A percentile compares a stretch with the other conserved stretches of the same genome.
Evolutionary conservation across 1,284 basidiomycete species (phyloP).

Genomic region (Mycena citricolor): DNA sequence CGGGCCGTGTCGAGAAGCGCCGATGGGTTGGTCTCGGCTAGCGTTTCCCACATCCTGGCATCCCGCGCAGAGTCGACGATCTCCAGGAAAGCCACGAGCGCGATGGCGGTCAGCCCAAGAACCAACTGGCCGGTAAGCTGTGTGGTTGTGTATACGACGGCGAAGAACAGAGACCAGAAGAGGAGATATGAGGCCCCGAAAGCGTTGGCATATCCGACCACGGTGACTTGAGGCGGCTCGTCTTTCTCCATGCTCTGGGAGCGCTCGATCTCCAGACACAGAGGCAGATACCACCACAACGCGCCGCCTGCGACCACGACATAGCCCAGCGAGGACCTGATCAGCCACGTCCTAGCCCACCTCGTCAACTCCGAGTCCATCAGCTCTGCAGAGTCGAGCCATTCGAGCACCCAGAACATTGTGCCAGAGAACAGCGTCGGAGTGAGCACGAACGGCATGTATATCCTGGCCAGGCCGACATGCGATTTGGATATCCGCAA

Average conservation of each 20-base stretch:
- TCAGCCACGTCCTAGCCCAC: constrained; percentile 57
- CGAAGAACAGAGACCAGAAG: constrained; percentile 71
- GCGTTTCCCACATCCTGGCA: constrained; percentile 54
- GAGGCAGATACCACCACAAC: constrained; percentile 70
- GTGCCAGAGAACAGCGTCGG: constrained; percentile 59
- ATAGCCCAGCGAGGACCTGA: constrained; percentile 54
- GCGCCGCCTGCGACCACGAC: constrained; percentile 53
- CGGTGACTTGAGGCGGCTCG: constrained; percentile 47
- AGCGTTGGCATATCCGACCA: constrained; percentile 89
- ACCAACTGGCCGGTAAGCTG: constrained; percentile 85
- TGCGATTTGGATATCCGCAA: constrained; percentile 73
- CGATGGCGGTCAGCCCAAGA: constrained; percentile 62
- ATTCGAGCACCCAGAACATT: constrained; percentile 80
- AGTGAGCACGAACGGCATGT: constrained; percentile 61
- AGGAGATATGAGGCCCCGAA: constrained; percentile 87
- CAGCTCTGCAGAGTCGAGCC: constrained; percentile 58
- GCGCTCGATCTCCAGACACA: constrained; percentile 64
- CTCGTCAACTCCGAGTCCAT: constrained; percentile 49
- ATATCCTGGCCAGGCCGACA: constrained; percentile 65
- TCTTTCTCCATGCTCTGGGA: constrained; percentile 13
- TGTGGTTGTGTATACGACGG: constrained; percentile 63
- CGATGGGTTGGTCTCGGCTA: constrained; percentile 47
- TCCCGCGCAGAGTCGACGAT: constrained; percentile 80
- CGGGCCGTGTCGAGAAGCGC: constrained; percentile 36
- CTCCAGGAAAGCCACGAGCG: constrained; percentile 74